These are phyloP conservation scores for Protomyces inouyei DNA, from an alignment of 1,139 yeast genomes.

Conservation along the genomic window DNA sequence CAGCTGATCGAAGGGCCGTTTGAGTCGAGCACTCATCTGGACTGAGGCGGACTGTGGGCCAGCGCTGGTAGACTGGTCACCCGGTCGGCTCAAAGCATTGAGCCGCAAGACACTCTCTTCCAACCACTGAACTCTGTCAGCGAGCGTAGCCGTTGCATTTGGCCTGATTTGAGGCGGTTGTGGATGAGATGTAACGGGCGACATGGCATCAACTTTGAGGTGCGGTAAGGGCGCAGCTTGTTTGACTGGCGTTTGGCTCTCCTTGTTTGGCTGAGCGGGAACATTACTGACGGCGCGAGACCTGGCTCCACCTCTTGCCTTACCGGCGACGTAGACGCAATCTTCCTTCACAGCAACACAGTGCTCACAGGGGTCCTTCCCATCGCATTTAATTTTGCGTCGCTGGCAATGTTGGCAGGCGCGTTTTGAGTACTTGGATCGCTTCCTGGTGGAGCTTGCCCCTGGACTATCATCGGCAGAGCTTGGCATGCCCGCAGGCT, in stretches of 20 bases:
- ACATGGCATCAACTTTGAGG: background rate
- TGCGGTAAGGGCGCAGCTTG: slow-evolving; percentile 5
- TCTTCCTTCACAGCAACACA: slow-evolving; percentile 25
- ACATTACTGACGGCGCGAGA: slow-evolving; percentile 15
- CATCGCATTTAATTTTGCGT: slow-evolving; percentile 32
- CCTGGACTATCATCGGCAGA: background rate
- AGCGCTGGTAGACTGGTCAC: background rate
- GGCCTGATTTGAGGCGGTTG: background rate
- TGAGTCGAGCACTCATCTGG: background rate
- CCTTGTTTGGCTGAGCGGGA: background rate
- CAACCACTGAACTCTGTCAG: background rate
- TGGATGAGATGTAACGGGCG: background rate
- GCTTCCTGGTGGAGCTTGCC: slow-evolving; percentile 1
- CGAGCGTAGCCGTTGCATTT: background rate
- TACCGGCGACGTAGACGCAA: slow-evolving; percentile 31
- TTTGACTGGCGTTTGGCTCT: background rate
- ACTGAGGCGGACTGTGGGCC: background rate
- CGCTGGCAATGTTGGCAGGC: slow-evolving; percentile 31
- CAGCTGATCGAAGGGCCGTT: background rate
- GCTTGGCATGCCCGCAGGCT: background rate
- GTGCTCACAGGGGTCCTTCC: slow-evolving; percentile 28
- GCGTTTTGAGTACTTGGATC: slow-evolving; percentile 24
- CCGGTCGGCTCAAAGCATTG: background rate
- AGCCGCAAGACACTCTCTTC: background rate
- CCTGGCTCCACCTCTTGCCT: slow-evolving; percentile 24